Conservation (phyloP, 208 protist genomes). For the Trypanosoma cruzi region DNA sequence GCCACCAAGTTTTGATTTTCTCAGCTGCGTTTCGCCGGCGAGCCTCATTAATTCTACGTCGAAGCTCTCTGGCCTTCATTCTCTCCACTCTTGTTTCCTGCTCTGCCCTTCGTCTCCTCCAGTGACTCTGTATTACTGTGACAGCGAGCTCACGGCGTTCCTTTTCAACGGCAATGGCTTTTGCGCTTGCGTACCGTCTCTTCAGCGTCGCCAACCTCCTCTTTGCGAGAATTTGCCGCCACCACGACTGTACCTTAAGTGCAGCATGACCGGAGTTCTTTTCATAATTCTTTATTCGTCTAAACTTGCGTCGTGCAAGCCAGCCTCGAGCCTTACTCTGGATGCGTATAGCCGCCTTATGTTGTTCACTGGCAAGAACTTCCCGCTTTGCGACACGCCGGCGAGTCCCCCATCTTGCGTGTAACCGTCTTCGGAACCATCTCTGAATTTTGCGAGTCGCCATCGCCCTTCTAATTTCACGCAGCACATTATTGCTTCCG, state of each 20-base stretch:
- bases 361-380: conserved; percentile 30
- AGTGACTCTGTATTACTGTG: conserved; percentile 61
- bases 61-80: conserved; percentile 15
- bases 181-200: conserved; percentile 21
- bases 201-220: conserved; percentile 25
- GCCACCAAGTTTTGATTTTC: conserved; percentile 44
- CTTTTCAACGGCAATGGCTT: conserved; percentile 22
- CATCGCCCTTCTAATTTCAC: conserved; percentile 43
- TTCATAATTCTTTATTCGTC: conserved; percentile 30
- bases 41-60: conserved; percentile 29
- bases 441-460: conserved; percentile 63
- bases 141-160: conserved; percentile 47
- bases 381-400: neutral
- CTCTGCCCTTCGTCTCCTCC: conserved; percentile 43
- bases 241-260: conserved; percentile 53
- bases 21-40: conserved; percentile 8
- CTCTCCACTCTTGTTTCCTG: conserved; percentile 25
- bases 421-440: conserved; percentile 30
- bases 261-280: conserved; percentile 40
- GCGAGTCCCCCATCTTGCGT: conserved; percentile 26
- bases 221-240: conserved; percentile 40
- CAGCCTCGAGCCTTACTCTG: conserved; percentile 74
- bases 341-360: conserved; percentile 54
- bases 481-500: conserved; percentile 27
- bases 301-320: conserved; percentile 41